phyloP scores from a whole-genome alignment of 2,329 filamentous ascomycete species.

The Calonectria hongkongensis region DNA sequence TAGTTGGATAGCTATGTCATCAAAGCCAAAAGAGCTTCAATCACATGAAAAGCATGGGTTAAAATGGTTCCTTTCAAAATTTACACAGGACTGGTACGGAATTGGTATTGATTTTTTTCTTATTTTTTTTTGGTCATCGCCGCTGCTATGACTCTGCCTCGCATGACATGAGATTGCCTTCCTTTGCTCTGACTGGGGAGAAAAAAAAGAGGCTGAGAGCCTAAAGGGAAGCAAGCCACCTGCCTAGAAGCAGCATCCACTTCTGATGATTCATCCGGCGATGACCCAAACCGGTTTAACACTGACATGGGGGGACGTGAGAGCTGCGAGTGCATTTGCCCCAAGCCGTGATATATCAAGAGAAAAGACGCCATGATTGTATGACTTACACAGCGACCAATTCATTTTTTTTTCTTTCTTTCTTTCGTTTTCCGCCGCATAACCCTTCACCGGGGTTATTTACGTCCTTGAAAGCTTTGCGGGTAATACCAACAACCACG shows the following conservation, averaged over 20 bases:
- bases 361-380: constrained; percentile 18
- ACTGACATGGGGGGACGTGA: background rate
- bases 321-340: constrained; percentile 13
- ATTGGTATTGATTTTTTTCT: background rate
- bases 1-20: background rate
- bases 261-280: constrained; percentile 65
- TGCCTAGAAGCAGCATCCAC: constrained; percentile 50
- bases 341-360: constrained; percentile 22
- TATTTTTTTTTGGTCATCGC: background rate
- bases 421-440: background rate
- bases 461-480: background rate
- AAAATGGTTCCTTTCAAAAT: background rate
- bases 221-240: constrained; percentile 25
- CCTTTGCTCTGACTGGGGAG: background rate
- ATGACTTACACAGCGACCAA: constrained; percentile 26
- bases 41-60: background rate
- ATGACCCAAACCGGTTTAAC: constrained; percentile 48
- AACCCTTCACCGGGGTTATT: too few relatives aligned
- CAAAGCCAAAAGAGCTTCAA: background rate
- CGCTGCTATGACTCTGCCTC: background rate
- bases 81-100: background rate
- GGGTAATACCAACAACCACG: constrained; percentile 20
- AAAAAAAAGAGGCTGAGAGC: constrained; percentile 19
- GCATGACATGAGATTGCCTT: background rate
- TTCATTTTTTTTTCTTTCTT: background rate